Conservation (phyloP, 2,329 filamentous ascomycete genomes). For the Exophiala sp. region DNA sequence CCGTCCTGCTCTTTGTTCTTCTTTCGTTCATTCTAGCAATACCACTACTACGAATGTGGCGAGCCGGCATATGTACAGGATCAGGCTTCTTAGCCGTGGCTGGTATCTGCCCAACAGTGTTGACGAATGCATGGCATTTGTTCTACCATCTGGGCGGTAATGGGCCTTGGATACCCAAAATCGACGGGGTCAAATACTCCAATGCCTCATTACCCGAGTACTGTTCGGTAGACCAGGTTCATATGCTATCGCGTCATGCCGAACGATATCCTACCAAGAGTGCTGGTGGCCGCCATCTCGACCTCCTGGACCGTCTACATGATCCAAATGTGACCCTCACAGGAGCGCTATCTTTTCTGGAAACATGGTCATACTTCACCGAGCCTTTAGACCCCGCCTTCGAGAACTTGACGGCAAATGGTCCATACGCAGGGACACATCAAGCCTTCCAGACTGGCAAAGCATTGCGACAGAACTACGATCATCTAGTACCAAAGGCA, state of each 20-base stretch:
- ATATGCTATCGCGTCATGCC: slow-evolving; percentile 59
- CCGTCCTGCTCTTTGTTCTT: slow-evolving; percentile 5
- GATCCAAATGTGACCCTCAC: slow-evolving; percentile 40
- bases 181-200: slow-evolving; percentile 38
- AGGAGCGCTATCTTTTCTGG: slow-evolving; percentile 53
- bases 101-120: slow-evolving; percentile 10
- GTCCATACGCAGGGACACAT: slow-evolving; percentile 55
- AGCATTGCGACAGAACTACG: slow-evolving; percentile 53
- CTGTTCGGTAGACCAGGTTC: slow-evolving; percentile 55
- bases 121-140: slow-evolving; percentile 42
- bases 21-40: slow-evolving; percentile 4
- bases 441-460: slow-evolving; percentile 54
- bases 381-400: slow-evolving; percentile 40
- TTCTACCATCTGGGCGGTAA: slow-evolving; percentile 54
- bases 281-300: slow-evolving; percentile 47
- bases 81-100: slow-evolving; percentile 4
- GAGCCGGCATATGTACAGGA: neutral
- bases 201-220: slow-evolving; percentile 45
- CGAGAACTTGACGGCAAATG: slow-evolving; percentile 54
- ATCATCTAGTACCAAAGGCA: slow-evolving; percentile 40
- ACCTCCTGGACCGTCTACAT: slow-evolving; percentile 48
- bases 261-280: slow-evolving; percentile 55
- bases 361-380: slow-evolving; percentile 55
- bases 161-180: slow-evolving; percentile 54
- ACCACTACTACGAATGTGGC: slow-evolving; percentile 1